These are phyloP conservation scores for Hypoxylon trugodes DNA, from an alignment of 495 filamentous ascomycete genomes.

Conservation along the genomic window DNA sequence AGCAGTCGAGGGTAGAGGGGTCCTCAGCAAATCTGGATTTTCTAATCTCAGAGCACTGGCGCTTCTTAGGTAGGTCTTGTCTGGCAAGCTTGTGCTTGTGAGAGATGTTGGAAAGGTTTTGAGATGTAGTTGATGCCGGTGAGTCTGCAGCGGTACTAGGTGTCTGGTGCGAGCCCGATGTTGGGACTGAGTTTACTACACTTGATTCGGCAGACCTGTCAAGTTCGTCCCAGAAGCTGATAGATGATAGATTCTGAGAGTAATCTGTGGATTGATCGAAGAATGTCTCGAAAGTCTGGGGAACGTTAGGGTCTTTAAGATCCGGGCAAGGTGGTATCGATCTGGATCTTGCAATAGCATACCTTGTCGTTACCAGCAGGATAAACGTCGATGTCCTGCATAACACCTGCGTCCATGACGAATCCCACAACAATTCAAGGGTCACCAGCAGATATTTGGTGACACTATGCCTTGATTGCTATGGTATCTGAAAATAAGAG, in stretches of 20 bases:
- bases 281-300: conserved; percentile 43
- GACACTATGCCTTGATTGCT: conserved; percentile 35
- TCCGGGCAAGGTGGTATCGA: conserved; percentile 14
- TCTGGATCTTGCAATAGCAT: conserved; percentile 13
- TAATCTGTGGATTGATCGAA: conserved; percentile 46
- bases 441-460: conserved; percentile 37
- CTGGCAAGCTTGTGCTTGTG: conserved; percentile 43
- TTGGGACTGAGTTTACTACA: conserved; percentile 43
- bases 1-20: conserved; percentile 45
- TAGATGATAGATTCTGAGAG: conserved; percentile 43
- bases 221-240: conserved; percentile 47
- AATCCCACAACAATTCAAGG: conserved; percentile 40
- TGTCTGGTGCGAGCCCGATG: conserved; percentile 41
- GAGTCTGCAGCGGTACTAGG: conserved; percentile 41
- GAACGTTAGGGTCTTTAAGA: conserved; percentile 33
- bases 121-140: conserved; percentile 35
- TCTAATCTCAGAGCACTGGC: conserved; percentile 43
- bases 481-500: conserved; percentile 17
- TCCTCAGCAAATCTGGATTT: conserved; percentile 37
- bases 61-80: conserved; percentile 44
- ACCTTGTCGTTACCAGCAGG: conserved; percentile 44
- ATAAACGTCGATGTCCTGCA: conserved; percentile 49
- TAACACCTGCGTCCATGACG: conserved; percentile 50
- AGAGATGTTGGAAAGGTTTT: conserved; percentile 33
- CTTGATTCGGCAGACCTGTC: conserved; percentile 46